Conservation (phyloP, 805 yeast species). For the Nakazawaea molendinolei region DNA sequence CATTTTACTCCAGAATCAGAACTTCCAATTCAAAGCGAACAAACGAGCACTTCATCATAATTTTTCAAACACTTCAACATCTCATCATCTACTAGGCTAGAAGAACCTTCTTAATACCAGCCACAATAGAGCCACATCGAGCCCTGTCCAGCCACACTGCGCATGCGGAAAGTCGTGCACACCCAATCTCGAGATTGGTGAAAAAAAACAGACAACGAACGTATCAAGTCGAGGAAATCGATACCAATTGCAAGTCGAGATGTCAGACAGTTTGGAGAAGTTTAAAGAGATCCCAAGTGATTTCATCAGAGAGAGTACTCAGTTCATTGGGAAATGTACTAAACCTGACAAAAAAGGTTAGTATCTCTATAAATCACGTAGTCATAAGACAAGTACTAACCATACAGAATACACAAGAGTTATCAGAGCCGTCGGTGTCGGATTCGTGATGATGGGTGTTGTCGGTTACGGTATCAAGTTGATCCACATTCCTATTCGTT, state of each 20-base stretch:
- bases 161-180: too few species aligned
- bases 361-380: slow-evolving; percentile 20
- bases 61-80: too few species aligned
- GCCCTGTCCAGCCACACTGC: too few species aligned
- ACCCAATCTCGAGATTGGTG: too few species aligned
- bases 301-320: slow-evolving; percentile 85
- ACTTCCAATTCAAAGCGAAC: too few species aligned
- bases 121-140: too few species aligned
- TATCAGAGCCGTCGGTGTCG: slow-evolving; percentile 93
- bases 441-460: slow-evolving; percentile 95
- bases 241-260: slow-evolving; percentile 14
- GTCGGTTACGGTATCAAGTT: slow-evolving; percentile 94
- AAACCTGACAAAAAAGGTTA: slow-evolving; percentile 80
- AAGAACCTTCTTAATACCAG: too few species aligned
- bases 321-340: slow-evolving; percentile 85
- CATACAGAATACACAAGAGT: slow-evolving; percentile 73
- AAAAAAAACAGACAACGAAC: too few species aligned
- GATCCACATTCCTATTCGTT: slow-evolving; percentile 93
- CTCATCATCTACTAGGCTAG: too few species aligned
- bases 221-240: background rate
- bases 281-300: slow-evolving; percentile 83
- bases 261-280: slow-evolving; percentile 66
- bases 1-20: too few species aligned
- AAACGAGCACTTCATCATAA: too few species aligned
- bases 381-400: slow-evolving; percentile 16